A percentile compares a stretch with the other conserved stretches of the same genome.
Evolutionary conservation across 2,329 filamentous ascomycete species (phyloP).

Genomic region (Penicillium sp.): DNA sequence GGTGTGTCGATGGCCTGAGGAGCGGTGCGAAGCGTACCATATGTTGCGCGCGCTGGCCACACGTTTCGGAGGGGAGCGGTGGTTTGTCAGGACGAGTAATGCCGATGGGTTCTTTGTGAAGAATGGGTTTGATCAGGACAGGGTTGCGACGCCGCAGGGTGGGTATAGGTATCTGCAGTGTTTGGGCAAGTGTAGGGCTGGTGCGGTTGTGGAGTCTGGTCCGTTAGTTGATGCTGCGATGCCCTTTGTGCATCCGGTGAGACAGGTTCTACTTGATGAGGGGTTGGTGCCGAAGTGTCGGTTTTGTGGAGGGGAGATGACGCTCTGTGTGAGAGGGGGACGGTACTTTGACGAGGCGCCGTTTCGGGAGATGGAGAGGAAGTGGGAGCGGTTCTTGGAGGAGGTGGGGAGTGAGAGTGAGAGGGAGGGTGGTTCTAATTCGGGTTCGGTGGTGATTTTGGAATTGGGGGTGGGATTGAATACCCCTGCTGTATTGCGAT

Average conservation of each 20-base stretch:
- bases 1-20: neutral
- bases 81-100: neutral
- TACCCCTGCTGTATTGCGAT: neutral
- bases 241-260: neutral
- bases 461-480: neutral
- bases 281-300: neutral
- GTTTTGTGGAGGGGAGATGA: neutral
- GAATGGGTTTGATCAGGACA: neutral
- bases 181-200: neutral
- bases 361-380: neutral
- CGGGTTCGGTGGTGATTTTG: neutral
- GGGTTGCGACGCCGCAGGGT: neutral
- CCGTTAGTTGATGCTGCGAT: neutral
- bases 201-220: neutral
- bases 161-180: neutral
- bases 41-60: neutral
- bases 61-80: neutral
- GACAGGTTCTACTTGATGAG: neutral
- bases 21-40: neutral
- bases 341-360: neutral
- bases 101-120: neutral
- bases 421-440: neutral
- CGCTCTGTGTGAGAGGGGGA: neutral
- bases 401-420: neutral
- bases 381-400: neutral